Conservation (phyloP, 2,329 filamentous ascomycete genomes). For the Penicillium palitans region DNA sequence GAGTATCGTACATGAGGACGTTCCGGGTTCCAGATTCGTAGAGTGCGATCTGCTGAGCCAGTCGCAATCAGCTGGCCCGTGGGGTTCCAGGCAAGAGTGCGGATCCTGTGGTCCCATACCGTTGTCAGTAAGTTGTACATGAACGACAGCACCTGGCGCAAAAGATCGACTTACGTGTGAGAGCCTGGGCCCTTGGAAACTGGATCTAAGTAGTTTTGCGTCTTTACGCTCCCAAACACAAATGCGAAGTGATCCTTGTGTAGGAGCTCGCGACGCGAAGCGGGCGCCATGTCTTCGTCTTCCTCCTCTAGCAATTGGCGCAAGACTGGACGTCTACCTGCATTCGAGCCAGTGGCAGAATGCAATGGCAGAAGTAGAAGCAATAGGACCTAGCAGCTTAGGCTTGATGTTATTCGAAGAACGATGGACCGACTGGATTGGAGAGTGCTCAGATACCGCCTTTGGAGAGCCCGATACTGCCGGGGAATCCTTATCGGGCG, state of each 20-base stretch:
- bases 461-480: constrained; percentile 6
- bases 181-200: constrained; percentile 55
- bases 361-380: not conserved
- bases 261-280: constrained; percentile 43
- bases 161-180: constrained; percentile 56
- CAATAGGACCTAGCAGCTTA: not conserved
- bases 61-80: constrained; percentile 81
- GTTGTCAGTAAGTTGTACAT: constrained; percentile 8
- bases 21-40: constrained; percentile 85
- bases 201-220: constrained; percentile 69
- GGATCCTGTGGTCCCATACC: constrained; percentile 54
- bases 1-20: constrained; percentile 49
- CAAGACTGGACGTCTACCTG: constrained; percentile 15
- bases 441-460: constrained; percentile 5
- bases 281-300: constrained; percentile 36
- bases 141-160: not conserved
- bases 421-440: not conserved
- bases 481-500: constrained; percentile 3
- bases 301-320: constrained; percentile 17
- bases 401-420: not conserved
- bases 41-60: constrained; percentile 79
- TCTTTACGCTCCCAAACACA: constrained; percentile 68
- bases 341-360: constrained; percentile 3
- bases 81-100: constrained; percentile 86
- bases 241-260: constrained; percentile 68